Percentiles rank a stretch among this genome's conserved stretches.
These are phyloP conservation scores for Paraleonurus japonicus DNA, from an alignment of 257 asterid species.

Conservation along the genomic window DNA sequence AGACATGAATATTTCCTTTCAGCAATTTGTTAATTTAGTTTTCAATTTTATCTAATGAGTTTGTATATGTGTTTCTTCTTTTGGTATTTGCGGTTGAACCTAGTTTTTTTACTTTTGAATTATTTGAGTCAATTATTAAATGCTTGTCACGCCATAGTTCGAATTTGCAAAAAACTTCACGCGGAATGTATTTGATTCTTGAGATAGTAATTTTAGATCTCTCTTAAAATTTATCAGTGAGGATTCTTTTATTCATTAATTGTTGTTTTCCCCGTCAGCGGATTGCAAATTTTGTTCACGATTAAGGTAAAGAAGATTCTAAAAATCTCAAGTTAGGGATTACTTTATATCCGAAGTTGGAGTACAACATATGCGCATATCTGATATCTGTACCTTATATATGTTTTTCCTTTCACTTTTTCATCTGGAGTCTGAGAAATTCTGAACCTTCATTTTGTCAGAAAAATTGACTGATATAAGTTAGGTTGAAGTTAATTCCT, in stretches of 20 bases:
- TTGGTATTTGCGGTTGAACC: conserved; percentile 11
- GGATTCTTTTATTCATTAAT: not conserved
- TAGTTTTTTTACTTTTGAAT: not conserved
- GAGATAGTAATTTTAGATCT: conserved; percentile 10
- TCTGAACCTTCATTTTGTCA: not conserved
- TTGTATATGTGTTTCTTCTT: not conserved
- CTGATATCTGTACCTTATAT: not conserved
- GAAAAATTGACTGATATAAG: conserved; percentile 3
- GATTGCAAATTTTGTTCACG: conserved; percentile 5
- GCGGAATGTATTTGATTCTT: conserved; percentile 15
- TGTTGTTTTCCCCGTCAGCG: not conserved
- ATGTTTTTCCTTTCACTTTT: not conserved
- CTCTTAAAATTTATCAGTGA: not conserved
- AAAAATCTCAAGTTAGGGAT: not conserved
- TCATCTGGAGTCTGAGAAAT: not conserved
- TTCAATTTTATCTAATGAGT: not conserved
- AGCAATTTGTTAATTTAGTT: not conserved
- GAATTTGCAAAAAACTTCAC: not conserved
- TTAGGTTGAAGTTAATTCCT: not conserved
- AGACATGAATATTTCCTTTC: conserved; percentile 3
- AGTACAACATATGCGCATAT: not conserved
- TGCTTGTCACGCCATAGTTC: not conserved
- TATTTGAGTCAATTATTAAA: not conserved
- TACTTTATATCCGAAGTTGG: not conserved
- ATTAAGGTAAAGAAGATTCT: conserved; percentile 10